Evolutionary conservation across 495 filamentous ascomycete species (phyloP).

Genomic region (Neurospora hispaniola): DNA sequence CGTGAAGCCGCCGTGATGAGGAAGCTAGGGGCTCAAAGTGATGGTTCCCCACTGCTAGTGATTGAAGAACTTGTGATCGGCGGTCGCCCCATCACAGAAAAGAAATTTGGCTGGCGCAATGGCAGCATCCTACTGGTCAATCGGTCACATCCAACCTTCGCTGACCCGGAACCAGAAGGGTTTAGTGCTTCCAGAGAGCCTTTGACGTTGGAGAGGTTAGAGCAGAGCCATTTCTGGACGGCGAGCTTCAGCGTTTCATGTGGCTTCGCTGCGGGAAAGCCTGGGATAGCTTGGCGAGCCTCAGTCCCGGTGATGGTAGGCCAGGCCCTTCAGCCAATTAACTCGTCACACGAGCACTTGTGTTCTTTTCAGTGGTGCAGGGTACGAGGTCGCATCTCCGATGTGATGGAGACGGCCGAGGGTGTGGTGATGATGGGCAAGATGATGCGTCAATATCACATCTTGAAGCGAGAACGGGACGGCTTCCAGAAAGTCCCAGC

Average conservation of each 20-base stretch:
- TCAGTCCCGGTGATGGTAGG: slow-evolving; percentile 9
- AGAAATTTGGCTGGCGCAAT: slow-evolving; percentile 20
- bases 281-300: slow-evolving; percentile 1
- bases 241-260: slow-evolving; percentile 1
- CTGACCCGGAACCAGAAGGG: slow-evolving; percentile 11
- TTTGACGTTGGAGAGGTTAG: background rate
- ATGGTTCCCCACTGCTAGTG: background rate
- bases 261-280: background rate
- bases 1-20: background rate
- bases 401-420: background rate
- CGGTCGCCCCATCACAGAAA: slow-evolving; percentile 20
- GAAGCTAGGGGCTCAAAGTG: background rate
- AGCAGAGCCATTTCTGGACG: slow-evolving; percentile 11
- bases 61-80: slow-evolving; percentile 11
- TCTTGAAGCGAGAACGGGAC: background rate
- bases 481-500: background rate
- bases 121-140: slow-evolving; percentile 18
- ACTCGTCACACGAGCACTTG: background rate
- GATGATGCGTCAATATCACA: background rate
- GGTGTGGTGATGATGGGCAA: background rate
- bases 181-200: slow-evolving; percentile 7
- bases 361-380: background rate
- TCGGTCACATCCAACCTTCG: slow-evolving; percentile 12
- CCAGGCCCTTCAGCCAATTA: background rate
- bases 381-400: background rate